A percentile compares a stretch with the other conserved stretches of the same genome.
Conservation (phyloP, 2,329 filamentous ascomycete species). For the Sarocladiaceae sp. region DNA sequence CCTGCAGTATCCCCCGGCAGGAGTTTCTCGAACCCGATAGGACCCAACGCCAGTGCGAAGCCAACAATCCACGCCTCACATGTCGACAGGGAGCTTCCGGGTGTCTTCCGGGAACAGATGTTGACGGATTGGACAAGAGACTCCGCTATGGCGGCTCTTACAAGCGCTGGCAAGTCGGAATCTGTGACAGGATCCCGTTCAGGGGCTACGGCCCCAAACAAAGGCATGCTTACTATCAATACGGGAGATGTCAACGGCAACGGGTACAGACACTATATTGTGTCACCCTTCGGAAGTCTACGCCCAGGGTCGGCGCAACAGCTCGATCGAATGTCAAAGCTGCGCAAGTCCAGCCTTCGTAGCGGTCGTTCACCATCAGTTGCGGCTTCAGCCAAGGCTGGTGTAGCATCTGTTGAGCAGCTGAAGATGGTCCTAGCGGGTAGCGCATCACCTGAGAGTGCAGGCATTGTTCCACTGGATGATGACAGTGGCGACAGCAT, state of each 20-base stretch:
- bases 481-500: constrained; percentile 61
- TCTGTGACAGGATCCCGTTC: constrained; percentile 70
- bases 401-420: constrained; percentile 56
- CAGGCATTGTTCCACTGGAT: constrained; percentile 29
- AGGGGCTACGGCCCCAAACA: constrained; percentile 48
- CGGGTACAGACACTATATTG: constrained; percentile 18
- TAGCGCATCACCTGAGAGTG: constrained; percentile 33
- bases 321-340: constrained; percentile 30
- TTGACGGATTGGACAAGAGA: constrained; percentile 76
- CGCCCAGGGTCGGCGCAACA: constrained; percentile 39
- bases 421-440: constrained; percentile 56
- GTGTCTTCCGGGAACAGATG: constrained; percentile 67
- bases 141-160: constrained; percentile 58
- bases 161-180: constrained; percentile 62
- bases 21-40: constrained; percentile 54
- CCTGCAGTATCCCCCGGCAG: constrained; percentile 65
- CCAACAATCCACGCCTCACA: constrained; percentile 25
- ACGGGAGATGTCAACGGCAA: constrained; percentile 32
- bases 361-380: constrained; percentile 42
- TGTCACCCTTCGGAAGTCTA: constrained; percentile 44
- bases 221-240: constrained; percentile 54
- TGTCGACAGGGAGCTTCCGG: constrained; percentile 52
- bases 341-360: constrained; percentile 48
- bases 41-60: constrained; percentile 35
- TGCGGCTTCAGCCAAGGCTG: constrained; percentile 38